Conservation (phyloP, 2,329 filamentous ascomycete species). For the Pseudovirgaria hyperparasitica region DNA sequence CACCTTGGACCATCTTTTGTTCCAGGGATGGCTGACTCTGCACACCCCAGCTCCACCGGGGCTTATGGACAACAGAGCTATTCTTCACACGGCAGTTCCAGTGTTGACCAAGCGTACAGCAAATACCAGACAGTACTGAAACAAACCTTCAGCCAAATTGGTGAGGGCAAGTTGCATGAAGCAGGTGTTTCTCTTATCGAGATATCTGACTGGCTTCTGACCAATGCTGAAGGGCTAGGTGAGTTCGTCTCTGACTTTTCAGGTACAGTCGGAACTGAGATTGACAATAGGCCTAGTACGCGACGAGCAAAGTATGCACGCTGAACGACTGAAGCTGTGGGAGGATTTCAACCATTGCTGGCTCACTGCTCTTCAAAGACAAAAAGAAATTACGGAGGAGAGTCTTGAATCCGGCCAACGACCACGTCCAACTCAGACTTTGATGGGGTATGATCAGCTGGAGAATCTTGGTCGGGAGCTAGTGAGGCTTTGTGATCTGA, state of each 20-base stretch:
- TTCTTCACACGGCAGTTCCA: conserved; percentile 31
- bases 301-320: conserved; percentile 65
- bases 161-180: conserved; percentile 46
- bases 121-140: conserved; percentile 43
- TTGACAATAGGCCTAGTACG: conserved; percentile 59
- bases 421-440: conserved; percentile 43
- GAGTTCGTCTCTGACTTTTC: conserved; percentile 27
- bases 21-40: conserved; percentile 39
- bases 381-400: conserved; percentile 58
- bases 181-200: conserved; percentile 46
- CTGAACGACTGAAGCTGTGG: conserved; percentile 75
- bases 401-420: conserved; percentile 47
- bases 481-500: conserved; percentile 66
- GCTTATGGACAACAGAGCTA: conserved; percentile 21
- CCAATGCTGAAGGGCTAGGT: conserved; percentile 55
- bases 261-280: conserved; percentile 20
- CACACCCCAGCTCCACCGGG: conserved; percentile 27
- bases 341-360: conserved; percentile 89
- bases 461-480: conserved; percentile 74
- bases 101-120: conserved; percentile 55
- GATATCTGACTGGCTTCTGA: conserved; percentile 54
- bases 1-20: conserved; percentile 38
- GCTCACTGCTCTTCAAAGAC: conserved; percentile 70
- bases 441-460: conserved; percentile 57
- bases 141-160: conserved; percentile 60